Conservation (phyloP, 2,329 filamentous ascomycete species). For the Penicillium sp. region DNA sequence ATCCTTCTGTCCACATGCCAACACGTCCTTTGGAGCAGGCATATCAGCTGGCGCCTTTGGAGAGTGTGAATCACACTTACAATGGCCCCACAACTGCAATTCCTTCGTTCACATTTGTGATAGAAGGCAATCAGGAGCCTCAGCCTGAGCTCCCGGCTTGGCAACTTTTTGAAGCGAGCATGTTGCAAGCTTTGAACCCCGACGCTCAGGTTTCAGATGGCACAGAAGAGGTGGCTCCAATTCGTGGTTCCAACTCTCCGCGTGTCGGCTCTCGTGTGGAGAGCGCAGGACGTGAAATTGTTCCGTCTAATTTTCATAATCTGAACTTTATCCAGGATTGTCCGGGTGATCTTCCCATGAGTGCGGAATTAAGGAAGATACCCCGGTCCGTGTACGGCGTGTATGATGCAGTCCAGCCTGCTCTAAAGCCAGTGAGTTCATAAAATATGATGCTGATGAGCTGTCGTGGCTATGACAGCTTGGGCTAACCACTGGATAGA, state of each 20-base stretch:
- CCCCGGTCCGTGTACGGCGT: background rate
- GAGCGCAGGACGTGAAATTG: background rate
- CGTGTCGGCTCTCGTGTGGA: background rate
- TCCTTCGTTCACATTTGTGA: background rate
- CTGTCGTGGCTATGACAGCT: background rate
- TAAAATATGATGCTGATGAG: background rate
- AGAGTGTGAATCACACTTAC: background rate
- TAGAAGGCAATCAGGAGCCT: background rate
- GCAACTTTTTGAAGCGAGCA: background rate
- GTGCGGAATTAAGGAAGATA: background rate
- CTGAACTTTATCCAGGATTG: background rate
- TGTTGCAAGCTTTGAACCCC: background rate
- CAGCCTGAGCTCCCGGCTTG: background rate
- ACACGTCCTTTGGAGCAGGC: background rate
- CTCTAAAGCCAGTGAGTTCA: background rate
- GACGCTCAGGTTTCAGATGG: background rate
- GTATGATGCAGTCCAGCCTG: background rate
- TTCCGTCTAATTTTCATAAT: background rate
- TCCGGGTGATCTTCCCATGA: background rate
- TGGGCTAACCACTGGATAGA: slow-evolving; percentile 4
- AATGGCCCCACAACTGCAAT: background rate
- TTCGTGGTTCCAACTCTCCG: background rate
- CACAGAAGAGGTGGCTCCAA: background rate
- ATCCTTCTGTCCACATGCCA: background rate
- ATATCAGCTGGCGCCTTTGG: background rate